Conservation (phyloP, 1,139 yeast genomes). For the Pichia sp. region DNA sequence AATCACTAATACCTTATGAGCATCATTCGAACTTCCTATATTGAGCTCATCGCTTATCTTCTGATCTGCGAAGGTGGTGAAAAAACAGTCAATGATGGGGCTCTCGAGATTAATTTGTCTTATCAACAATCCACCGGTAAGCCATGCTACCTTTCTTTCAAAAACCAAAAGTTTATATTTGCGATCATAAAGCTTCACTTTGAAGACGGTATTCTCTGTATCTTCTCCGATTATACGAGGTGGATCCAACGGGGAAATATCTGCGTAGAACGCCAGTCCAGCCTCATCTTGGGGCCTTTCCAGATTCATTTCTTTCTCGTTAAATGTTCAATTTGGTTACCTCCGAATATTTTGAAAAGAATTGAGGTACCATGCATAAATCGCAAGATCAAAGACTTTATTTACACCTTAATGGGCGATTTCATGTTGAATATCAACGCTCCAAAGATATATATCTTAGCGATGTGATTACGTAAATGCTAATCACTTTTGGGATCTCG, state of each 20-base stretch:
- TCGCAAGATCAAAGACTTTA: not conserved
- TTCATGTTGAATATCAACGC: not conserved
- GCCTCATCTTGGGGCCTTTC: not conserved
- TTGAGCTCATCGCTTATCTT: not conserved
- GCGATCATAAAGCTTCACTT: slow-evolving; percentile 10
- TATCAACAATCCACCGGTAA: slow-evolving; percentile 46
- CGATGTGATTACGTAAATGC: not conserved
- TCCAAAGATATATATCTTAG: not conserved
- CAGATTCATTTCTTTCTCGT: too few relatives aligned
- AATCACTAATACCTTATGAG: slow-evolving; percentile 42
- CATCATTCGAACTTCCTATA: not conserved
- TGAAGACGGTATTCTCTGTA: not conserved
- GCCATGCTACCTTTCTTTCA: slow-evolving; percentile 37
- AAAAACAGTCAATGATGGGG: slow-evolving; percentile 36
- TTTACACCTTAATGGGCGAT: not conserved
- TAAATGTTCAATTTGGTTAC: too few relatives aligned
- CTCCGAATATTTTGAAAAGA: too few relatives aligned
- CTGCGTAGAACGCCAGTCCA: not conserved
- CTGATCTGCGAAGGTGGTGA: slow-evolving; percentile 25
- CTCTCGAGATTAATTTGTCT: slow-evolving; percentile 49
- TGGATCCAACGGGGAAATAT: not conserved
- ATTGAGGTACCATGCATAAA: not conserved
- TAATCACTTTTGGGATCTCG: not conserved
- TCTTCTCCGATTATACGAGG: slow-evolving; percentile 2
- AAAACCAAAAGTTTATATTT: slow-evolving; percentile 14